Conservation (phyloP, 257 asterid genomes). For the Primulina tabacum region DNA sequence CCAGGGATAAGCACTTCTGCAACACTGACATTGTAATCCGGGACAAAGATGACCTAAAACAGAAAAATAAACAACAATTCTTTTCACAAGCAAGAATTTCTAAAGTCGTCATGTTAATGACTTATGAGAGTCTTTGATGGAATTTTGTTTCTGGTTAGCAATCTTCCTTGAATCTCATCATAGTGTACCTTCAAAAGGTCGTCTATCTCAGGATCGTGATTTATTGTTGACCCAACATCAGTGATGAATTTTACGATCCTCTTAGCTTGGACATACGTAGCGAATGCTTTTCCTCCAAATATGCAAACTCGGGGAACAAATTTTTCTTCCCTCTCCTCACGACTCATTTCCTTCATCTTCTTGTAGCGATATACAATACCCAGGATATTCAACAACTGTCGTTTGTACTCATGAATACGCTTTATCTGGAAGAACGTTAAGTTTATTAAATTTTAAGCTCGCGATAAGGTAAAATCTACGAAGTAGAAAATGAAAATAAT, state of each 20-base stretch:
- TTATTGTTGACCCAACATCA: conserved; percentile 55
- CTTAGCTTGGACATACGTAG: conserved; percentile 59
- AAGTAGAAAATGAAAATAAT: background rate
- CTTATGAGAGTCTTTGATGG: background rate
- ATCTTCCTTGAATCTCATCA: background rate
- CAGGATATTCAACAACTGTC: conserved; percentile 51
- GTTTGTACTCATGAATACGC: conserved; percentile 61
- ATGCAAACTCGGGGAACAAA: conserved; percentile 58
- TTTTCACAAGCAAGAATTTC: background rate
- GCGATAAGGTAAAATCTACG: background rate
- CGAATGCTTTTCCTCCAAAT: conserved; percentile 63
- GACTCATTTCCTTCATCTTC: conserved; percentile 57
- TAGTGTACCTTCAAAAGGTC: conserved; percentile 53
- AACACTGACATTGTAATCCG: conserved; percentile 64
- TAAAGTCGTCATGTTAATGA: background rate
- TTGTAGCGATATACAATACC: conserved; percentile 57
- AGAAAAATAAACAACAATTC: background rate
- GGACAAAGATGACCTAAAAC: conserved; percentile 52
- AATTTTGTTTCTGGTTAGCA: background rate
- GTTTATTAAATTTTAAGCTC: background rate
- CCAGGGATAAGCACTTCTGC: conserved; percentile 71
- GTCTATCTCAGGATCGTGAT: conserved; percentile 56
- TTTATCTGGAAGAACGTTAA: conserved; percentile 35
- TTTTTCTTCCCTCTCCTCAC: conserved; percentile 41
- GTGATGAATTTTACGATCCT: conserved; percentile 58